phyloP scores from a whole-genome alignment of 2,329 filamentous ascomycete species.

The Aspergillus jensenii region DNA sequence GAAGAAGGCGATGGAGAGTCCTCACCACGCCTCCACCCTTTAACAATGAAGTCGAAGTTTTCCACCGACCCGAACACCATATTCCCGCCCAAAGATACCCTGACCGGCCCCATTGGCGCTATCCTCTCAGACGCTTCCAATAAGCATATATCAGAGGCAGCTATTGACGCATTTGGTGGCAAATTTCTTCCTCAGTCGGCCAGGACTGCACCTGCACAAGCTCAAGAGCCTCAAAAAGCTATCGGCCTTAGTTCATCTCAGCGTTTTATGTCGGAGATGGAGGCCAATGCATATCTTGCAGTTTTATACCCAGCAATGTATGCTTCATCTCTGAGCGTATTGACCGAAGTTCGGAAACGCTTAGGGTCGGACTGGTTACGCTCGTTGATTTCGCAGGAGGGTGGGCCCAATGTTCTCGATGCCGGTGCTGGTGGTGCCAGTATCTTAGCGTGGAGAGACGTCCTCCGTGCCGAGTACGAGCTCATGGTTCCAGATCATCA shows the following conservation, averaged over 20 bases:
- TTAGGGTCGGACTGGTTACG: conserved; percentile 61
- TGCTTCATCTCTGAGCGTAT: conserved; percentile 54
- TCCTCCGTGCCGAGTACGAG: conserved; percentile 80
- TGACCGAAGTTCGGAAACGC: conserved; percentile 61
- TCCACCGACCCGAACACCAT: conserved; percentile 72
- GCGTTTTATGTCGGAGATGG: conserved; percentile 59
- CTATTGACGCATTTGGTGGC: conserved; percentile 75
- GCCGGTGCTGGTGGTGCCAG: conserved; percentile 63
- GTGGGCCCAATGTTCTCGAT: conserved; percentile 60
- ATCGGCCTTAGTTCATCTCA: conserved; percentile 59
- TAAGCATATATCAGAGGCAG: conserved; percentile 71
- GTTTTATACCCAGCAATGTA: conserved; percentile 63
- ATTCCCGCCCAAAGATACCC: conserved; percentile 66
- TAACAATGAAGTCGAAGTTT: conserved; percentile 73
- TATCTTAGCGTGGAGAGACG: conserved; percentile 64
- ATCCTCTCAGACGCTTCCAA: conserved; percentile 68
- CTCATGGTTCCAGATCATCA: conserved; percentile 54
- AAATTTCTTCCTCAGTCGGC: conserved; percentile 73
- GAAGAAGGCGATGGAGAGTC: conserved; percentile 41
- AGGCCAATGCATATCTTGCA: conserved; percentile 60
- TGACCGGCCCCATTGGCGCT: conserved; percentile 68
- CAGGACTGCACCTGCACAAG: conserved; percentile 60
- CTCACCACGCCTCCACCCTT: conserved; percentile 65
- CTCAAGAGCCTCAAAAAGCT: conserved; percentile 54
- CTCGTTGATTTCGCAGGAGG: conserved; percentile 54